These are phyloP conservation scores for Lachancea sp. DNA, from an alignment of 805 yeast genomes.

Conservation along the genomic window DNA sequence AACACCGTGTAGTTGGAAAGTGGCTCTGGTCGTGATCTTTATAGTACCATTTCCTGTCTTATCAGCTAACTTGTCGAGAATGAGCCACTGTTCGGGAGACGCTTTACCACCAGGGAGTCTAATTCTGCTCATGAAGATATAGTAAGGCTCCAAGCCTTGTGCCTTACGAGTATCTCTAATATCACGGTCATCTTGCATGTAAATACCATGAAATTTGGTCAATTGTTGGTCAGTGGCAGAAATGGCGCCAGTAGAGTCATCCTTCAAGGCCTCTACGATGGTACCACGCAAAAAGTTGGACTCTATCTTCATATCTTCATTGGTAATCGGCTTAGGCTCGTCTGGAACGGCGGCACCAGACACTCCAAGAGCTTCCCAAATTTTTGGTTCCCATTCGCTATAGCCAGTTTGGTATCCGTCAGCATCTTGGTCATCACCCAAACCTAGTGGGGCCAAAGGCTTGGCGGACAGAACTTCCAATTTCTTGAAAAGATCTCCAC, in stretches of 20 bases:
- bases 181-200: conserved; percentile 98
- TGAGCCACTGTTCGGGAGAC: conserved; percentile 82
- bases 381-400: conserved; percentile 71
- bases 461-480: conserved; percentile 67
- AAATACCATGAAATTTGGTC: conserved; percentile 96
- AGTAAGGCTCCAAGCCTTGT: conserved; percentile 91
- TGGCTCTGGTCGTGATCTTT: conserved; percentile 93
- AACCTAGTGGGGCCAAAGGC: conserved; percentile 66
- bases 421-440: conserved; percentile 97
- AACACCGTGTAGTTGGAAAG: conserved; percentile 93
- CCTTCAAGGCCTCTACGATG: conserved; percentile 77
- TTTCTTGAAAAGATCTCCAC: conserved; percentile 61
- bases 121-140: conserved; percentile 93
- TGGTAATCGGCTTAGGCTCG: conserved; percentile 89
- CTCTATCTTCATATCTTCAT: conserved; percentile 88
- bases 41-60: conserved; percentile 86
- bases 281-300: conserved; percentile 91
- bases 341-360: conserved; percentile 73
- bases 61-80: conserved; percentile 74
- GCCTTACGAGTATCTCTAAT: conserved; percentile 87
- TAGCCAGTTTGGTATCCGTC: conserved; percentile 94
- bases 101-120: conserved; percentile 92
- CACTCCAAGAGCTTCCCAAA: conserved; percentile 89
- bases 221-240: conserved; percentile 87
- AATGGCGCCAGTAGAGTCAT: conserved; percentile 83